Percentiles rank a stretch among this genome's conserved stretches.
Conservation (phyloP, 169 alveolate genomes). For the Sarcocystis neurona region DNA sequence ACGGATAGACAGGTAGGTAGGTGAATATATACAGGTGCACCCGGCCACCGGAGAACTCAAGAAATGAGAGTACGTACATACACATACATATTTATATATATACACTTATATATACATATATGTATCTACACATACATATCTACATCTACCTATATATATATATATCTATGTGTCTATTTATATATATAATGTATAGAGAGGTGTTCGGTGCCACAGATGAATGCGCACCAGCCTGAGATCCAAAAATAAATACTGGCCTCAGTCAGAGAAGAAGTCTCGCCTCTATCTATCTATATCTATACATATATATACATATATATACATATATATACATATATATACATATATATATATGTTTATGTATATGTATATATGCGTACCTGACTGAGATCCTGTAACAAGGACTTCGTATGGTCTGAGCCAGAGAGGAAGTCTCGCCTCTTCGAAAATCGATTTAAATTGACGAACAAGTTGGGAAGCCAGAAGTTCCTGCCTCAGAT, state of each 20-base stretch:
- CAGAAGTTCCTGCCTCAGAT: constrained; percentile 93
- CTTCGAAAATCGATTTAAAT: constrained; percentile 83
- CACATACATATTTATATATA: too few relatives aligned
- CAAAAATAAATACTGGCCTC: not conserved
- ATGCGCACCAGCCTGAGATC: too few relatives aligned
- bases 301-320: not conserved
- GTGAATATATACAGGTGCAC: too few relatives aligned
- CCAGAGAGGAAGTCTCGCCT: constrained; percentile 88
- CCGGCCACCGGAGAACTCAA: too few relatives aligned
- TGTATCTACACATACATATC: too few relatives aligned
- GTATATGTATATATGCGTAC: constrained; percentile 75
- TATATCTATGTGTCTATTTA: too few relatives aligned
- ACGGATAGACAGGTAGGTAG: too few relatives aligned
- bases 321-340: not conserved
- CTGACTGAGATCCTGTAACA: constrained; percentile 94
- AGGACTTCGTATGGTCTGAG: constrained; percentile 92
- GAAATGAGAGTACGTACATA: too few relatives aligned
- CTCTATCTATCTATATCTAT: not conserved
- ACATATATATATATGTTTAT: constrained; percentile 38
- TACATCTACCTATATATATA: too few relatives aligned
- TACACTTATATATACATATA: too few relatives aligned
- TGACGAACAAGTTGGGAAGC: constrained; percentile 93
- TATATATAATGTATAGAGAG: too few relatives aligned
- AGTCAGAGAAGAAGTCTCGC: not conserved
- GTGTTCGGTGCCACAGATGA: too few relatives aligned